Evolutionary conservation across 768 basidiomycete genomes (phyloP).

Genomic region (Trametes meyenii): DNA sequence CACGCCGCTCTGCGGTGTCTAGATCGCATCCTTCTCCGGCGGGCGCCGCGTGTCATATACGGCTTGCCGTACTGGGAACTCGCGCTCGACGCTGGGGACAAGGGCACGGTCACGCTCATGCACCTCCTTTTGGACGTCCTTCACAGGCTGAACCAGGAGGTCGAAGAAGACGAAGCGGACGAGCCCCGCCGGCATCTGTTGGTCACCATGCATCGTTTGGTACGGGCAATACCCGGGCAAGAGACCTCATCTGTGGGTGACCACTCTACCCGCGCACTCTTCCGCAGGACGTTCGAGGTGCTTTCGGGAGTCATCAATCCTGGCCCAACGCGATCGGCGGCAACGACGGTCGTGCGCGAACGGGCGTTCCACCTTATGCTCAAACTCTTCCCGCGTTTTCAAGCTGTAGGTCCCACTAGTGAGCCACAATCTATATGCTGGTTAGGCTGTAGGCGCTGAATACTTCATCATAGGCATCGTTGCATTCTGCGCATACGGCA

Average conservation of each 20-base stretch:
- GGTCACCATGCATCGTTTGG: constrained; percentile 17
- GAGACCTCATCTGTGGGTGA: neutral
- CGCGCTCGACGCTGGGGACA: constrained; percentile 5
- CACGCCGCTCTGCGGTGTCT: constrained; percentile 19
- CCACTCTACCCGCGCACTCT: neutral
- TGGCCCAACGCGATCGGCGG: neutral
- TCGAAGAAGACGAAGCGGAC: neutral
- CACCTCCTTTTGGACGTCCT: constrained; percentile 20
- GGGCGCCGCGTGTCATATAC: constrained; percentile 18
- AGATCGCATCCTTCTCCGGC: constrained; percentile 14
- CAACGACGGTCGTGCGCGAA: constrained; percentile 7
- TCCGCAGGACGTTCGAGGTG: constrained; percentile 14
- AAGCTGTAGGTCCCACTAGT: constrained; percentile 14
- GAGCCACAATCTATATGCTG: neutral
- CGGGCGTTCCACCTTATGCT: constrained; percentile 19
- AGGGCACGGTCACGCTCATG: constrained; percentile 13
- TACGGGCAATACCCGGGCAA: constrained; percentile 7
- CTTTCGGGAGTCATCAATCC: constrained; percentile 8
- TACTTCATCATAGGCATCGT: constrained; percentile 4
- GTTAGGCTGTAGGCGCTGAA: neutral
- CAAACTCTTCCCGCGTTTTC: constrained; percentile 20
- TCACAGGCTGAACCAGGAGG: constrained; percentile 9
- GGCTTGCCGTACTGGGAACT: constrained; percentile 19
- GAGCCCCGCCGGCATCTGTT: constrained; percentile 7
- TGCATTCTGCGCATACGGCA: constrained; percentile 19